Conservation (phyloP, 2,329 filamentous ascomycete species). For the Aspergillus amoenus region DNA sequence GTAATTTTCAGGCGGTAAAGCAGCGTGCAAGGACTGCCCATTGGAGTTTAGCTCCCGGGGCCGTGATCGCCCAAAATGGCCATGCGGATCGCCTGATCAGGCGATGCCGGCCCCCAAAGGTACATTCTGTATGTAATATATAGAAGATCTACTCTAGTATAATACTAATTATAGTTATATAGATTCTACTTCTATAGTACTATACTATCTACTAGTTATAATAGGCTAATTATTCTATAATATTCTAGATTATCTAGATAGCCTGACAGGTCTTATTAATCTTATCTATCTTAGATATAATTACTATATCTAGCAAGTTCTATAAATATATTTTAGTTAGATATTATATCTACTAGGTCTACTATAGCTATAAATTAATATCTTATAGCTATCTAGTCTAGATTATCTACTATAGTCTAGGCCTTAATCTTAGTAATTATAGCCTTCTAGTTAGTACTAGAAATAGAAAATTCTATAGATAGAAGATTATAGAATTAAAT, state of each 20-base stretch:
- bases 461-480: too few species aligned
- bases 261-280: too few species aligned
- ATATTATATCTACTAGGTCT: not conserved
- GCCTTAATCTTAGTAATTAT: not conserved
- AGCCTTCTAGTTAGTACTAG: not conserved
- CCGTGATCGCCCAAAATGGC: not conserved
- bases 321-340: not conserved
- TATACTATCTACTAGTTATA: too few species aligned
- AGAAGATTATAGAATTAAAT: not conserved
- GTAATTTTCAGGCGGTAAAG: not conserved
- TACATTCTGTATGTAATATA: not conserved
- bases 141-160: too few species aligned
- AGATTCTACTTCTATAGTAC: too few species aligned
- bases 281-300: not conserved
- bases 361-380: not conserved
- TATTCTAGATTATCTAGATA: not conserved
- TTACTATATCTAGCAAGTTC: too few species aligned
- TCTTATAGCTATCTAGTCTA: not conserved
- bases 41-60: not conserved
- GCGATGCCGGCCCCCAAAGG: constrained; percentile 1
- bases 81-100: not conserved
- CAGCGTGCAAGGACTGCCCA: not conserved
- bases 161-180: too few species aligned
- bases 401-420: not conserved
- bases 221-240: too few species aligned